phyloP scores from a whole-genome alignment of 257 asterid species.

The Penstemon newberryi region DNA sequence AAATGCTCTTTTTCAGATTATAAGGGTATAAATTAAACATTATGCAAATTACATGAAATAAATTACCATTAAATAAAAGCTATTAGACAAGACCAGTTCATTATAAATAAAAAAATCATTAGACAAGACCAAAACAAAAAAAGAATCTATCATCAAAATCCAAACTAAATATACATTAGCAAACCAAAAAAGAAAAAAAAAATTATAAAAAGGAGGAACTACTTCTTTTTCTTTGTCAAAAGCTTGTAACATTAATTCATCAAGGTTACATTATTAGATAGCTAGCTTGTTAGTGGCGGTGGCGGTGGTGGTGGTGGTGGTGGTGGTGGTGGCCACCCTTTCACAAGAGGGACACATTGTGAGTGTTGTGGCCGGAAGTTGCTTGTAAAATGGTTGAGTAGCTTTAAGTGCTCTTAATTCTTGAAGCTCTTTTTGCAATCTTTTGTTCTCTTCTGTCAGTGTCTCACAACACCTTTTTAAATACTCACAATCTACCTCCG shows the following conservation, averaged over 20 bases:
- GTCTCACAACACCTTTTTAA: conserved; percentile 82
- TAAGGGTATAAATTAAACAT: too few species aligned
- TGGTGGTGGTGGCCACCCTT: conserved; percentile 53
- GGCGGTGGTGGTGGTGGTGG: conserved; percentile 18
- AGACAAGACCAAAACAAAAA: conserved; percentile 1
- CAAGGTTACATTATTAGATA: conserved; percentile 35
- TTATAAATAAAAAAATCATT: conserved; percentile 7
- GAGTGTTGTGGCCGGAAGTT: conserved; percentile 87
- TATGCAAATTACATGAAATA: too few species aligned
- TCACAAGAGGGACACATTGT: conserved; percentile 94
- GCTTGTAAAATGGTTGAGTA: conserved; percentile 83
- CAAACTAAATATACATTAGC: conserved; percentile 29
- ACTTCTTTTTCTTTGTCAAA: background rate
- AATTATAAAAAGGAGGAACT: background rate
- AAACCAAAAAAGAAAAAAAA: background rate
- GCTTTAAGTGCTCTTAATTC: conserved; percentile 81
- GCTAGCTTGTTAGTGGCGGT: conserved; percentile 22
- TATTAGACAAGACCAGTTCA: too few species aligned
- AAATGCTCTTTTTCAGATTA: too few species aligned
- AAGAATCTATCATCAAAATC: background rate
- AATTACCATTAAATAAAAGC: too few species aligned
- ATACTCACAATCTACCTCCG: conserved; percentile 94
- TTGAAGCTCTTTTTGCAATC: conserved; percentile 81
- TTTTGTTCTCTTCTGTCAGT: conserved; percentile 81
- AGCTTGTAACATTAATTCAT: conserved; percentile 18